Base-by-base conservation (phyloP, 805 yeast genomes). In the Kregervanrija fluxuum region DNA sequence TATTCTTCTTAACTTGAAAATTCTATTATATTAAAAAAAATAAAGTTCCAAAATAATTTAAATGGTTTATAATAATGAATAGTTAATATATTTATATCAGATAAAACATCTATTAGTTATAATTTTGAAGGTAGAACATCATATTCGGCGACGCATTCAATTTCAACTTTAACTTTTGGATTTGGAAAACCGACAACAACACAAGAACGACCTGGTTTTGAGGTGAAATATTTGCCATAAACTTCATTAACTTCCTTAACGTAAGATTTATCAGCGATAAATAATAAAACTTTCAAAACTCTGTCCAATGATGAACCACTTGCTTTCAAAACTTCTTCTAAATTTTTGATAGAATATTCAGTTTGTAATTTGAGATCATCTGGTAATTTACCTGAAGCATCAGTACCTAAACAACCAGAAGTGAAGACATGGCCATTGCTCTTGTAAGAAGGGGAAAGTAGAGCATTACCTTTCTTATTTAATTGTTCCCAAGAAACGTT, bases 181-280 rank as follows among this genome's bases (percentile, higher is more conserved):
- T 74, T 72, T 62, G 74, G 74, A 58, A 76, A 75, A 6, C 67
- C 72, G 35, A 71, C 79, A 42, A 76, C 67, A 31, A 76, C 66
- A 56, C 78, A 73, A 42, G 73, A 67, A 60, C 81, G 66, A 5
- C 78, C 77, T n/a, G 82, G 82, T 49, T 66, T 65, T 35, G 66
- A 65, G 2, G 70, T 67, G 60, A 76, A 75, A 53, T 69, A 66
- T 48, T 69, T 62, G 11, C 63, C 68, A 52, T 75, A 77, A 31
- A 75, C 64, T 39, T 66, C 58, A 58, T 75, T 76, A 46, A 76
- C 69, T 12, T 52, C 59, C 9, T 66, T 53, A 14, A 73, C 67
- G 49, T 71, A 68, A 30, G 64, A 60, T n/a, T 68, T 67, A 48
- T 75, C 70, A 11, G 69, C 61, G 44, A 77, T 67, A 50, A 75